Conservation (phyloP, 805 yeast species). For the Lipomyces japonicus region DNA sequence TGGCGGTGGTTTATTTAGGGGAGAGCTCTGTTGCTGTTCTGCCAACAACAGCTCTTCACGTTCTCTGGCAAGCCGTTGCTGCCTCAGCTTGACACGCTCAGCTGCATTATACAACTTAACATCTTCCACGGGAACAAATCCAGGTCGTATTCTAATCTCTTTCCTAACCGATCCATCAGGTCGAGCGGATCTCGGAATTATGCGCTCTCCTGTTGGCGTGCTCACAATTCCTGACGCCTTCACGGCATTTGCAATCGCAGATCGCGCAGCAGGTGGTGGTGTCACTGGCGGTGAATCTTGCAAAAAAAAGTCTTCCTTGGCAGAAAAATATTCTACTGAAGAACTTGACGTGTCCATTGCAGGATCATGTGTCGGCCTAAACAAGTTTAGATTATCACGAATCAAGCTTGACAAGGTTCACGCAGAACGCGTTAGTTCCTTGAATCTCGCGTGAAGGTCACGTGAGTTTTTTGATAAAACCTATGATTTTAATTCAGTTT, state of each 20-base stretch:
- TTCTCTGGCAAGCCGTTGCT: conserved; percentile 16
- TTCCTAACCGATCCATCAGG: conserved; percentile 35
- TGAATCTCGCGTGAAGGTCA: no score
- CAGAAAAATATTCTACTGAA: neutral
- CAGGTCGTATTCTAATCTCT: conserved; percentile 32
- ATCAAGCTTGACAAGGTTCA: no score
- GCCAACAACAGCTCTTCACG: neutral
- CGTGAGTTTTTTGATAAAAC: no score
- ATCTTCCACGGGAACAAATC: conserved; percentile 35
- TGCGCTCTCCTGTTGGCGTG: conserved; percentile 12
- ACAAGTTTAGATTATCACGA: no score
- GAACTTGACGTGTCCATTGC: neutral
- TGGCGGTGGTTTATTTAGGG: no score
- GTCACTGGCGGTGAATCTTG: neutral
- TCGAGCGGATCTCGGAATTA: conserved; percentile 30
- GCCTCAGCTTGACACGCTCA: conserved; percentile 16
- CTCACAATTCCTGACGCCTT: conserved; percentile 19
- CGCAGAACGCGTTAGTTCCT: no score
- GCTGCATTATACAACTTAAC: conserved; percentile 25
- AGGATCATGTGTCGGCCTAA: no score
- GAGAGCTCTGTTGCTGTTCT: neutral
- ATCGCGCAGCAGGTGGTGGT: neutral
- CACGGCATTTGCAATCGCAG: neutral
- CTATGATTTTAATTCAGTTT: no score
- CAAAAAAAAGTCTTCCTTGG: neutral